These are phyloP conservation scores for Phytophthora kernoviae DNA, from an alignment of 352 stramenopile species.

Conservation along the genomic window DNA sequence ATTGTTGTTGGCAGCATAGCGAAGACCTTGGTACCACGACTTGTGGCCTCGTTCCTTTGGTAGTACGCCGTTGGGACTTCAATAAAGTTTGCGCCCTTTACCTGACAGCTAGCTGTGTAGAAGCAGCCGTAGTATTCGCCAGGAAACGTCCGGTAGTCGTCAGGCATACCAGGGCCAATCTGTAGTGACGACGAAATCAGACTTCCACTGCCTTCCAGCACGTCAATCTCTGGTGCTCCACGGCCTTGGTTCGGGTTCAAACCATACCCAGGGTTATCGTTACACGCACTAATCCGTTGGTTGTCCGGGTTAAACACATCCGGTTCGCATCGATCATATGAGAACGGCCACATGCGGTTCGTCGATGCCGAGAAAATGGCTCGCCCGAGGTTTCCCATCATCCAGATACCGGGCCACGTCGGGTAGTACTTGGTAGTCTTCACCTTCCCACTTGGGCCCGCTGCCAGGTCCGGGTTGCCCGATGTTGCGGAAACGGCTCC, in stretches of 20 bases:
- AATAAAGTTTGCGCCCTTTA: slow-evolving; percentile 29
- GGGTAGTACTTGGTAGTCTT: slow-evolving; percentile 45
- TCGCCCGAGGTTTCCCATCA: slow-evolving; percentile 92
- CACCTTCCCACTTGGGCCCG: slow-evolving; percentile 27
- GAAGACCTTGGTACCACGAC: slow-evolving; percentile 50
- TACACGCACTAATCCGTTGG: slow-evolving; percentile 79
- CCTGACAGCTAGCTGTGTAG: slow-evolving; percentile 19
- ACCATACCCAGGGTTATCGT: slow-evolving; percentile 90
- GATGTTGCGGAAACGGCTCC: slow-evolving; percentile 60
- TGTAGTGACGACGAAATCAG: slow-evolving; percentile 88
- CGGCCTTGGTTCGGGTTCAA: slow-evolving; percentile 84
- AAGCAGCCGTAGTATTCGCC: slow-evolving; percentile 40
- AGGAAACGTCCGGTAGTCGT: slow-evolving; percentile 38
- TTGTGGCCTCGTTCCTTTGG: slow-evolving; percentile 32
- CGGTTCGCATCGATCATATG: slow-evolving; percentile 86
- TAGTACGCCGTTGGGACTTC: slow-evolving; percentile 39
- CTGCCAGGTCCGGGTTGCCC: slow-evolving; percentile 43
- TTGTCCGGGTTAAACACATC: slow-evolving; percentile 33
- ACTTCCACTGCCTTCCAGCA: slow-evolving; percentile 80
- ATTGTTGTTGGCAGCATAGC: slow-evolving; percentile 42
- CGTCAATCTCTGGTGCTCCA: slow-evolving; percentile 92
- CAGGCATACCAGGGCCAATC: slow-evolving; percentile 60
- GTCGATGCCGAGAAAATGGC: slow-evolving; percentile 91
- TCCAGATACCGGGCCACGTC: slow-evolving; percentile 93
- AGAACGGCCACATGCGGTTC: slow-evolving; percentile 94